Percentiles rank a stretch among this genome's conserved stretches.
phyloP scores from a whole-genome alignment of 139 green algal species.

The Asterochloris sp. region DNA sequence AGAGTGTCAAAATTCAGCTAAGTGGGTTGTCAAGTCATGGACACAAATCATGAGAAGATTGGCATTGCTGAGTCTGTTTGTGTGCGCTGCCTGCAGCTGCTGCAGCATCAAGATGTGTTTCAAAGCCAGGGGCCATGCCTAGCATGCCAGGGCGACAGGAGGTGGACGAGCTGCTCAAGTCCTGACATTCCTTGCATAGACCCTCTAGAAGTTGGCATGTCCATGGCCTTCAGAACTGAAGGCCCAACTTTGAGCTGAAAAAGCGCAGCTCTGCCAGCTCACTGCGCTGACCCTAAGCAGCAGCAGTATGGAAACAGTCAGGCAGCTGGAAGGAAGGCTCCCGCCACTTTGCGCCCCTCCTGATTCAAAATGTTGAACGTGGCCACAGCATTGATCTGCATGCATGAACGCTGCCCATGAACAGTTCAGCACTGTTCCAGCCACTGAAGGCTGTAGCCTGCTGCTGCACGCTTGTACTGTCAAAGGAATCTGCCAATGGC shows the following conservation, averaged over 20 bases:
- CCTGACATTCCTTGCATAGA: neutral
- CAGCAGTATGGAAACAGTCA: too few species aligned
- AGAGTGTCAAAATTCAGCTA: neutral
- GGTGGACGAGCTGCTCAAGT: slow-evolving; percentile 20
- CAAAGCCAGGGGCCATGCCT: slow-evolving; percentile 48
- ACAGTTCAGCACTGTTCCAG: neutral
- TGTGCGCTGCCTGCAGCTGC: slow-evolving; percentile 7
- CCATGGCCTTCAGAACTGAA: too few species aligned
- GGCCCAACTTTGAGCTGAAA: too few species aligned
- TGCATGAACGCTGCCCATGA: neutral
- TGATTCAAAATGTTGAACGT: slow-evolving; percentile 80
- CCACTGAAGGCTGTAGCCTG: neutral
- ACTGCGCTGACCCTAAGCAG: too few species aligned
- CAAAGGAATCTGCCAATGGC: too few species aligned
- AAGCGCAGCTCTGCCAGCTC: too few species aligned
- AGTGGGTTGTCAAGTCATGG: neutral
- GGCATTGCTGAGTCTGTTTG: neutral
- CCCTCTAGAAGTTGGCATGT: too few species aligned
- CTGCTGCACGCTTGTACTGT: too few species aligned
- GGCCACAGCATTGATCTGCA: slow-evolving; percentile 60
- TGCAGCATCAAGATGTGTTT: slow-evolving; percentile 53
- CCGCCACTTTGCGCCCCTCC: slow-evolving; percentile 63
- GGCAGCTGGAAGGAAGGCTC: slow-evolving; percentile 45
- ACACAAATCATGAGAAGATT: neutral
- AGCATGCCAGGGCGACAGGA: slow-evolving; percentile 47